A percentile compares a stretch with the other conserved stretches of the same genome.
Conservation (phyloP, 345 rosid species). For the Odontarrhena argentea region DNA sequence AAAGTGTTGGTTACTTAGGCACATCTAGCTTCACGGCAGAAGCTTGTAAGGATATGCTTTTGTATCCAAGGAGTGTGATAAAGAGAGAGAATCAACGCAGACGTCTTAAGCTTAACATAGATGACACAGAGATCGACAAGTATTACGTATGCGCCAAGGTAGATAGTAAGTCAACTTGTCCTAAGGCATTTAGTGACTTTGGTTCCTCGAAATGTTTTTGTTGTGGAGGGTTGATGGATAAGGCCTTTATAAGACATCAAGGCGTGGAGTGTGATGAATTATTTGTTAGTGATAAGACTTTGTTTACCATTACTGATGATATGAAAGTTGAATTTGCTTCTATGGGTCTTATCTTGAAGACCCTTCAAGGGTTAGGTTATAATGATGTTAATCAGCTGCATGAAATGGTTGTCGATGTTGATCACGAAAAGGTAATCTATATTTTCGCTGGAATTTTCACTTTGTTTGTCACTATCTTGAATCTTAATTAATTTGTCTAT, state of each 20-base stretch:
- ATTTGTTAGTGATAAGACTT: not conserved
- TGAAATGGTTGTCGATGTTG: not conserved
- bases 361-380: not conserved
- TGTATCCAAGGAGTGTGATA: slow-evolving; percentile 13
- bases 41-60: slow-evolving; percentile 6
- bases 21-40: not conserved
- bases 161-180: not conserved
- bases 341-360: not conserved
- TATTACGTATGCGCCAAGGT: not conserved
- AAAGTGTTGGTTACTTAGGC: not conserved
- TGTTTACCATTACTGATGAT: slow-evolving; percentile 10
- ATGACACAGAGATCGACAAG: not conserved
- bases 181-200: not conserved
- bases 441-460: not conserved
- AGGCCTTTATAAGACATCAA: not conserved
- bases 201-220: not conserved
- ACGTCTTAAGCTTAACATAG: not conserved
- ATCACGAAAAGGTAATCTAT: slow-evolving; percentile 6
- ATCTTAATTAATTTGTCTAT: not conserved
- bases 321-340: not conserved
- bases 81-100: not conserved
- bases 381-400: not conserved
- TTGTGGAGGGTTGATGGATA: not conserved
- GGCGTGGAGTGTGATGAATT: not conserved
- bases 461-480: too few relatives aligned